phyloP scores from a whole-genome alignment of 2,329 filamentous ascomycete species.

The Lecanicillium sp. region DNA sequence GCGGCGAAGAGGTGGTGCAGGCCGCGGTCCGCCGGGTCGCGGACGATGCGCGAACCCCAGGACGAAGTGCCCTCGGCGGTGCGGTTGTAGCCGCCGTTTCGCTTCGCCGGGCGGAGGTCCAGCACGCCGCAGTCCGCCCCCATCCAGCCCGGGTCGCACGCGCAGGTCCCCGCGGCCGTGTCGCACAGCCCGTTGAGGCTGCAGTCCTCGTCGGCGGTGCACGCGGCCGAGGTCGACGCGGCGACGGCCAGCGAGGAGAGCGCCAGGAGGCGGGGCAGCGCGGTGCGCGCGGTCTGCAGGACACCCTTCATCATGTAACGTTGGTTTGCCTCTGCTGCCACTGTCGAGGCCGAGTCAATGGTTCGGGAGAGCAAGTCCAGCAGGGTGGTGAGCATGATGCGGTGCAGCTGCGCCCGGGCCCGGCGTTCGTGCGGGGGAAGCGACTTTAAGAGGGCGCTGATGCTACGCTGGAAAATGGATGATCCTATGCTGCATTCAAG shows the following conservation, averaged over 20 bases:
- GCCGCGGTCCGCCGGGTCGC: slow-evolving; percentile 30
- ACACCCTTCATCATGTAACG: slow-evolving; percentile 3
- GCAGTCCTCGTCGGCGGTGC: slow-evolving; percentile 23
- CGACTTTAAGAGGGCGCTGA: background rate
- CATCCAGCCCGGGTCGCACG: slow-evolving; percentile 38
- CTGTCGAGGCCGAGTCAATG: too few species aligned
- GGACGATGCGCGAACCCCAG: slow-evolving; percentile 42
- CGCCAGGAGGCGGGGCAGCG: slow-evolving; percentile 1
- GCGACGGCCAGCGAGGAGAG: background rate
- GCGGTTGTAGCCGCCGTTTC: slow-evolving; percentile 40
- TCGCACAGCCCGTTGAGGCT: slow-evolving; percentile 26
- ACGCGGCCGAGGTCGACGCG: slow-evolving; percentile 6
- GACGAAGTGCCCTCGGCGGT: slow-evolving; percentile 38
- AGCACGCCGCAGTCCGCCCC: slow-evolving; percentile 38
- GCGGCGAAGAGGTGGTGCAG: slow-evolving; percentile 41
- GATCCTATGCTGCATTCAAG: background rate
- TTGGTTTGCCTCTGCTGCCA: background rate
- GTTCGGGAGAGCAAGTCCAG: background rate
- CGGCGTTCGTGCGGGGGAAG: background rate
- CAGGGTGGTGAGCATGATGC: slow-evolving; percentile 4
- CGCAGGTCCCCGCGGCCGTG: slow-evolving; percentile 14
- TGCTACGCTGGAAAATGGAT: too few species aligned
- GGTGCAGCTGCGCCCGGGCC: too few species aligned
- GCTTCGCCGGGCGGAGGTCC: slow-evolving; percentile 35
- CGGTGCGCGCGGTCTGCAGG: background rate